phyloP scores from a whole-genome alignment of 73 alveolate genomes.

The Paramecium pentaurelia region DNA sequence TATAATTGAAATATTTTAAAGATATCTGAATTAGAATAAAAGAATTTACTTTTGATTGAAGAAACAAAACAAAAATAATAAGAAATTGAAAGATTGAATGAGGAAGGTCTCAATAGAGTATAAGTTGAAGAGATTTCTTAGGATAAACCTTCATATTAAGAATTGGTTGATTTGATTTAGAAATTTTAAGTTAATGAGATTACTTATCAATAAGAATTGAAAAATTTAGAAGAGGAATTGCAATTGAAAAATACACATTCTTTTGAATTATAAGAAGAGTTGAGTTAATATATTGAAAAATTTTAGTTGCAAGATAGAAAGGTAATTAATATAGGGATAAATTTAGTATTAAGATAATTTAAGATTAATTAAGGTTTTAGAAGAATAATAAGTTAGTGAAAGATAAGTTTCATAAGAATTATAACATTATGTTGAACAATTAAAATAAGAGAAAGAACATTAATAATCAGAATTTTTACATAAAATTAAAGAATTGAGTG shows the following conservation, averaged over 20 bases:
- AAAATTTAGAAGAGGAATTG: neutral
- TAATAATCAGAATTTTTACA: neutral
- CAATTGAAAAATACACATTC: neutral
- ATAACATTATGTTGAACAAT: neutral
- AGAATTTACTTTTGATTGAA: neutral
- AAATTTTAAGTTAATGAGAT: neutral
- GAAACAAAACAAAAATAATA: neutral
- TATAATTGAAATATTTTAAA: neutral
- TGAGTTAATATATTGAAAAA: neutral
- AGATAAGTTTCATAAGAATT: neutral
- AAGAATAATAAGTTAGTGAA: neutral
- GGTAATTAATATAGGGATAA: neutral
- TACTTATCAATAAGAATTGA: neutral
- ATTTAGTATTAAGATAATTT: neutral
- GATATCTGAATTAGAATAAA: neutral
- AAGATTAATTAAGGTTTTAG: neutral
- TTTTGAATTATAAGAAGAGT: neutral
- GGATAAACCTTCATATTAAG: neutral
- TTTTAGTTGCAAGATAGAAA: neutral
- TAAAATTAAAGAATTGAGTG: slow-evolving; percentile 9
- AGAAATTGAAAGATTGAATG: neutral
- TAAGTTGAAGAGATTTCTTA: neutral
- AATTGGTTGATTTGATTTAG: neutral
- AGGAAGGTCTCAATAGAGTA: neutral
- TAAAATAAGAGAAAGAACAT: slow-evolving; percentile 7